Percentiles rank a stretch among this genome's conserved stretches.
These are phyloP conservation scores for Friedmanniomyces endolithicus DNA, from an alignment of 495 filamentous ascomycete species.

Conservation along the genomic window DNA sequence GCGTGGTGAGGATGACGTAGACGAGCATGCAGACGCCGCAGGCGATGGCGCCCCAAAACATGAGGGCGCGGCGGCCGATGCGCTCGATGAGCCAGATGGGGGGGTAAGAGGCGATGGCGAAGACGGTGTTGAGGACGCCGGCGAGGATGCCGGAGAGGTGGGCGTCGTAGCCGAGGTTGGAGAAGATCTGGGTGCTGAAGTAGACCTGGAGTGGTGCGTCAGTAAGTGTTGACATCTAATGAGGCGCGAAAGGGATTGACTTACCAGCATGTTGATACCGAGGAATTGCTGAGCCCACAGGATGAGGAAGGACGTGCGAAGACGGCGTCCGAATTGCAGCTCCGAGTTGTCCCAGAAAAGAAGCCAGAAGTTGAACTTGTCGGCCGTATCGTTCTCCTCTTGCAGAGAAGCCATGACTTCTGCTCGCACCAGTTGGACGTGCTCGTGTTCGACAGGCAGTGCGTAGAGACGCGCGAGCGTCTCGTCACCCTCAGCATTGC, in stretches of 20 bases:
- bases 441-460: conserved; percentile 8
- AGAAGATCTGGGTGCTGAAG: conserved; percentile 5
- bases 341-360: conserved; percentile 13
- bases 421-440: not conserved
- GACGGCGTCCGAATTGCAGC: conserved; percentile 9
- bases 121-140: conserved; percentile 9
- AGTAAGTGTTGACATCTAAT: not conserved
- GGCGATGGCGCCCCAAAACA: conserved; percentile 10
- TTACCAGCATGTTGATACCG: conserved; percentile 10
- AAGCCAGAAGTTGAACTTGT: conserved; percentile 1
- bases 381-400: not conserved
- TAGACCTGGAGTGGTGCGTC: not conserved
- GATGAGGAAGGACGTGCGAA: conserved; percentile 11
- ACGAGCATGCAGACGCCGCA: conserved; percentile 10
- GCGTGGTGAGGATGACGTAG: conserved; percentile 9
- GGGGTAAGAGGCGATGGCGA: conserved; percentile 8
- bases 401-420: conserved; percentile 5
- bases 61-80: conserved; percentile 6
- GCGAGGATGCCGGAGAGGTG: conserved; percentile 6
- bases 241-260: not conserved
- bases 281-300: conserved; percentile 13
- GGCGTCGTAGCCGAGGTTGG: conserved; percentile 3
- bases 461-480: conserved; percentile 4
- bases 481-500: conserved; percentile 1
- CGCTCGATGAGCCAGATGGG: conserved; percentile 7